Evolutionary conservation across 2,329 filamentous ascomycete genomes (phyloP).

Genomic region (Alternaria sp.): DNA sequence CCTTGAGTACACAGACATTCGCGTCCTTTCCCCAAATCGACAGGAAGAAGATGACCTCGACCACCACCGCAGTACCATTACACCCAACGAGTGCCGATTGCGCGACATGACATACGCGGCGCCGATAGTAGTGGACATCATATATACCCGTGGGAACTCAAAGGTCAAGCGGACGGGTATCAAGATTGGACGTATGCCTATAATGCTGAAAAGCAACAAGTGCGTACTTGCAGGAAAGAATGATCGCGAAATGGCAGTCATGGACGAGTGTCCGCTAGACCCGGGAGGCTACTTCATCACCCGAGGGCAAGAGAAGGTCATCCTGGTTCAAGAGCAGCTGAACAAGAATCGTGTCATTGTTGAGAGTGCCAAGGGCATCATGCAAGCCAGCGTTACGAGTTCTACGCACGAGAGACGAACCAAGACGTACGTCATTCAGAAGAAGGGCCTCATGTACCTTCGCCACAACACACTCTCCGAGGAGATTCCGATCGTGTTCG

Average conservation of each 20-base stretch:
- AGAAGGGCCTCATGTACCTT: constrained; percentile 89
- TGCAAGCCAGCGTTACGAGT: constrained; percentile 89
- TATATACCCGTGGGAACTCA: constrained; percentile 82
- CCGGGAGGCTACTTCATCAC: constrained; percentile 98
- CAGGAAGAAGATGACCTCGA: constrained; percentile 72
- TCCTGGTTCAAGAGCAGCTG: constrained; percentile 95
- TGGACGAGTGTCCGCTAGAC: constrained; percentile 95
- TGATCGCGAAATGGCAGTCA: constrained; percentile 84
- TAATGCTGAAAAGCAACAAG: constrained; percentile 96
- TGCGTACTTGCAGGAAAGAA: constrained; percentile 84
- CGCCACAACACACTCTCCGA: constrained; percentile 94
- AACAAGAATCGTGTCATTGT: constrained; percentile 99
- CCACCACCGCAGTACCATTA: constrained; percentile 63
- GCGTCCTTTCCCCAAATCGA: constrained; percentile 81
- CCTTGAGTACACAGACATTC: constrained; percentile 89
- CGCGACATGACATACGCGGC: constrained; percentile 98
- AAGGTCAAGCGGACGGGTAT: constrained; percentile 75
- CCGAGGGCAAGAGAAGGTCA: constrained; percentile 97
- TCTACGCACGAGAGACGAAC: constrained; percentile 98
- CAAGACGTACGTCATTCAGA: constrained; percentile 93
- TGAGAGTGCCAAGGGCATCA: constrained; percentile 91
- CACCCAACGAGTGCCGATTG: constrained; percentile 93
- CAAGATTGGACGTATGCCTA: constrained; percentile 86
- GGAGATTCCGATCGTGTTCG: constrained; percentile 91
- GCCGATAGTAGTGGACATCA: constrained; percentile 90